Evolutionary conservation across 2,329 filamentous ascomycete genomes (phyloP), one percentile per base, ranked within the genome.

Genomic region (Fusarium coffeatum): DNA sequence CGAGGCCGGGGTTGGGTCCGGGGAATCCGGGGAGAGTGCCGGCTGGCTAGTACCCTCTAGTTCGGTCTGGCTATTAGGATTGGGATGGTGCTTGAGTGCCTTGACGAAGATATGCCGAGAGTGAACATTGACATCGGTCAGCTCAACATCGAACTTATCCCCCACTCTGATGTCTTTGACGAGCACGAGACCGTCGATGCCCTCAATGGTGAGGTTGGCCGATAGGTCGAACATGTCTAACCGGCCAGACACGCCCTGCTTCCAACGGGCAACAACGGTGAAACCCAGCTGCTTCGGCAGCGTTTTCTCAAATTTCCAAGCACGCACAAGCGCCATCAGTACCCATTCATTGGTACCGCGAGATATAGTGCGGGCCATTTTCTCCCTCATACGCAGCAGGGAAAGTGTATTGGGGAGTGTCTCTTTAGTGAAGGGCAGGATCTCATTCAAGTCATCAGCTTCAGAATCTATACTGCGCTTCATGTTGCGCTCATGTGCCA

Each of bases 321-420:
- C 88, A 16, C 88, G 86, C 55, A 88, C 80, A 32, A 91, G 80
- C 25, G 88, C 87, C 73, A 90, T 87, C 48, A 88, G 80, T 48
- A 88, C 83, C 86, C 87, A 90, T 71, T 87, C 83, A 68, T 81
- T 72, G 45, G 76, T 75, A 55, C 86, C 86, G 46, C 78, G 76
- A n/a, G 77, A 73, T 37, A 88, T 78, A 4, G 79, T 69, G 32
- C 81, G 81, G 43, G 83, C 80, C 78, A 85, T 83, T 69, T 82
- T 83, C 80, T 89, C 86, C 42, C 86, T 84, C 72, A 87, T 78
- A 28, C 84, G 82, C 50, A 89, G 78, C 60, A 84, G 78, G 9
- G 85, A 84, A 16, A 89, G 78, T 57, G 83, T 81, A 55, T 78
- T 76, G 32, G 81, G 78, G 43, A 89, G 81, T 30, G 78, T 67